Conservation (phyloP, 163 green algal species). For the Chlamydomonas reinhardtii region DNA sequence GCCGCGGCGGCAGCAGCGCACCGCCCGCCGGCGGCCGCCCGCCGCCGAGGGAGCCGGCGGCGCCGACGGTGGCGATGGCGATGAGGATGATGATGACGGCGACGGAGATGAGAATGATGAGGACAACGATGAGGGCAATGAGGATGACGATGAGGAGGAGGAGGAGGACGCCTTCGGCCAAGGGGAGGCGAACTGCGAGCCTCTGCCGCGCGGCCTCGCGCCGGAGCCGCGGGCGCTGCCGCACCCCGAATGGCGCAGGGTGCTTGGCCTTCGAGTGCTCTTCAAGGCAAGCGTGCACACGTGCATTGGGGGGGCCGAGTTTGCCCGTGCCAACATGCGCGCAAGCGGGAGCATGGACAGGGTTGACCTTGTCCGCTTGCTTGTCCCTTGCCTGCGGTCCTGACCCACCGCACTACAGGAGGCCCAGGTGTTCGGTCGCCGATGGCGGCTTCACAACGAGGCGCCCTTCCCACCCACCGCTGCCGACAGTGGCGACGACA, state of each 20-base stretch:
- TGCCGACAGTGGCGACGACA: too few species aligned
- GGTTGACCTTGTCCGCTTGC: too few species aligned
- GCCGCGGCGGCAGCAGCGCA: background rate
- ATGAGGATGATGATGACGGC: background rate
- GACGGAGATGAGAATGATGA: background rate
- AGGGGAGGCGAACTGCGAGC: background rate
- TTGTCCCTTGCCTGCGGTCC: too few species aligned
- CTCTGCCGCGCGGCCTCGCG: background rate
- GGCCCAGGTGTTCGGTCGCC: background rate
- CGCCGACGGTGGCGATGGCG: background rate
- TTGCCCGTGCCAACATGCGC: too few species aligned
- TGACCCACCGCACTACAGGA: too few species aligned
- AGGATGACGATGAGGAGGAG: background rate
- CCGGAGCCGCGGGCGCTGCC: background rate
- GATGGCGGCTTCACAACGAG: background rate
- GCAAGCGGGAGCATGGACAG: too few species aligned
- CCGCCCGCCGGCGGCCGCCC: too few species aligned
- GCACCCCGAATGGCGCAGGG: background rate
- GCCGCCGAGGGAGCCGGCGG: background rate
- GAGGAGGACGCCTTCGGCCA: background rate
- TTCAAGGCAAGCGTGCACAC: conserved; percentile 11
- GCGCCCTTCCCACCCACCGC: background rate
- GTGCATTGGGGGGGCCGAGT: too few species aligned
- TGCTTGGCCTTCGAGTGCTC: background rate
- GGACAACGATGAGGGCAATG: background rate